Base-by-base conservation (phyloP, 768 basidiomycete species). In the Leccinum uliginosum region DNA sequence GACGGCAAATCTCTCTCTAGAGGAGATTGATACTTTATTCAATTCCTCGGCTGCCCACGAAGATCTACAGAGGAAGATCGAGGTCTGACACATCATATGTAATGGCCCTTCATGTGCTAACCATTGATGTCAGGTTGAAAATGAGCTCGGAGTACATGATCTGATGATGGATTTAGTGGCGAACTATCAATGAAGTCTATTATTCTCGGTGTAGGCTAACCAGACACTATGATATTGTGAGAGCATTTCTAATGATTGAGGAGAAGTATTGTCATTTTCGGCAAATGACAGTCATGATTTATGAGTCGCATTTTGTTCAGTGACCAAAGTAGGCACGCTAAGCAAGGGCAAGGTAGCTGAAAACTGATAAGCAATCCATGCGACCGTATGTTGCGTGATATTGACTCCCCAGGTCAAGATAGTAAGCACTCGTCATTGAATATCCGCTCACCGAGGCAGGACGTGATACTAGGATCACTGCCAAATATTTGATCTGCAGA, bases 1-100 rank as follows among this genome's bases (percentile, higher is more conserved):
- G 73, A 92, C 89, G 14, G 87, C 87, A 26, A 84, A 85, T 57
- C 74, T 89, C 4, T 83, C 88, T 7, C 70, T 91, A 1, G 90
- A 92, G 62, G 88, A 89, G 66, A 83, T 91, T 49, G 89, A 92
- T 65, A 76, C 71, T 7, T 71, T 90, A 11, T 91, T 91, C 63
- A 76, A 75, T 40, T 81, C 82, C 1, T 74, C 78, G n/a, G 83
- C 76, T 15, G 85, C 81, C 0, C 73, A 63, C 38, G 83, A 84
- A 53, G 87, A 90, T 61, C 64, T 68, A 9, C 64, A 65, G 15
- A 59, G 81, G 58, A 83, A 80, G 60, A 64, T 65, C 27, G 76
- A 86, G 80, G 88, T 88, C 54, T 34, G 15, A 19, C 15, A 19
- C 17, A 34, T 11, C 19, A 27, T 47, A 27, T 44, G 6, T 48